Base-by-base conservation (phyloP, 179 eudicot species). In the Spergularia azorica region DNA sequence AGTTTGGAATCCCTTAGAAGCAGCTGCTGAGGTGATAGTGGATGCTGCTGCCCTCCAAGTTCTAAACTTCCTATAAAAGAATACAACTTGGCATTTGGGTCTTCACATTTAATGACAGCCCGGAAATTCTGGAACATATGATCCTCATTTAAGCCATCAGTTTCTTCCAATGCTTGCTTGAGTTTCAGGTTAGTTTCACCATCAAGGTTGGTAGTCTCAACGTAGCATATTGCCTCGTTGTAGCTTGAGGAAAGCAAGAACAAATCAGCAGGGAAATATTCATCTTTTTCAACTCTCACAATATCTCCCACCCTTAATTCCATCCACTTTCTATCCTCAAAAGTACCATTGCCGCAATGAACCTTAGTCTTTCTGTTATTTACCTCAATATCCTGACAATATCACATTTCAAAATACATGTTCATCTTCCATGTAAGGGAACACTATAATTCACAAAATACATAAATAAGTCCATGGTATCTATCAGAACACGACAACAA, bases 131-230 rank as follows among this genome's bases (percentile, higher is more conserved):
- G 41, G 58, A 83, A 84, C 79, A 67, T 76, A 7, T 85, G 76
- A 63, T 91, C 93, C 51, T 91, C 97, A 14, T 83, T 72, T 50
- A 89, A 61, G 38, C 78, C 74, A 48, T 87, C 81, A 10, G 97
- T 89, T 39, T 73, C 87, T 63, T 90, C 93, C 50, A 86, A 67
- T 54, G 93, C 90, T 72, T 91, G 98, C 73, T 93, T 93, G 55
- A 91, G 88, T 77, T 93, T 93, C 52, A 93, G 85, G 82, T 93
- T 93, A 56, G 93, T 91, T 72, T 91, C 97, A 39, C 98, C 98
- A 66, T 93, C 98, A 26, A 93, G 90, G 70, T 93, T 90, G 83
- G 88, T 91, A 56, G 98, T 93, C 83, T 93, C 98, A 48, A 93
- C 97, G 66, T 91, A 93, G 83, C 93, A 93, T 71, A 91, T 88